Percentiles rank a stretch among this genome's conserved stretches.
These are phyloP conservation scores for Thalassiosira allenii DNA, from an alignment of 352 stramenopile genomes.

Conservation along the genomic window DNA sequence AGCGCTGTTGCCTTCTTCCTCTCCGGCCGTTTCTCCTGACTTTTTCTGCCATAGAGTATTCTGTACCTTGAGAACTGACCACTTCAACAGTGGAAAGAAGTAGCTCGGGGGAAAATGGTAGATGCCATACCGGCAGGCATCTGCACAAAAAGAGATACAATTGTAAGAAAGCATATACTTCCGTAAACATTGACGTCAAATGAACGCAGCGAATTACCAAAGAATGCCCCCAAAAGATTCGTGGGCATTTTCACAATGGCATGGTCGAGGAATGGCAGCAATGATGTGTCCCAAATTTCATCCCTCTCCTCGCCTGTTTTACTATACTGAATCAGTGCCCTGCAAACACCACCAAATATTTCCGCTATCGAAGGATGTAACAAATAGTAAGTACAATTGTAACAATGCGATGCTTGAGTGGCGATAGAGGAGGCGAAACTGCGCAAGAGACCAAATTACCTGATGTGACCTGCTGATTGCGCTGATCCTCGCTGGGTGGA, in stretches of 20 bases:
- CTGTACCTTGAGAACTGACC: slow-evolving; percentile 56
- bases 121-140: slow-evolving; percentile 51
- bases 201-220: slow-evolving; percentile 69
- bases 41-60: slow-evolving; percentile 62
- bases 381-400: not conserved
- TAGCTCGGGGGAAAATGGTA: slow-evolving; percentile 51
- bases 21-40: slow-evolving; percentile 13
- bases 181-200: not conserved
- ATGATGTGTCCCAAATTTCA: slow-evolving; percentile 64
- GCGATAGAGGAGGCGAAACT: too few relatives aligned
- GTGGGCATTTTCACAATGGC: slow-evolving; percentile 79
- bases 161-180: not conserved
- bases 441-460: slow-evolving; percentile 4
- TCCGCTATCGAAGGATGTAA: slow-evolving; percentile 21
- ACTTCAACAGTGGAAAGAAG: slow-evolving; percentile 59
- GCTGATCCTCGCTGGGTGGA: slow-evolving; percentile 83
- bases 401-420: not conserved
- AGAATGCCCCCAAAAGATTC: slow-evolving; percentile 69
- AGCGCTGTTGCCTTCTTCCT: slow-evolving; percentile 17
- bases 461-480: slow-evolving; percentile 80
- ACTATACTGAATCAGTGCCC: slow-evolving; percentile 65
- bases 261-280: slow-evolving; percentile 83
- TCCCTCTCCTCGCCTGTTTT: slow-evolving; percentile 38
- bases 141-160: not conserved
- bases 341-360: slow-evolving; percentile 79